Base-by-base conservation (phyloP, 1,139 yeast genomes). In the Hansenula anomala region DNA sequence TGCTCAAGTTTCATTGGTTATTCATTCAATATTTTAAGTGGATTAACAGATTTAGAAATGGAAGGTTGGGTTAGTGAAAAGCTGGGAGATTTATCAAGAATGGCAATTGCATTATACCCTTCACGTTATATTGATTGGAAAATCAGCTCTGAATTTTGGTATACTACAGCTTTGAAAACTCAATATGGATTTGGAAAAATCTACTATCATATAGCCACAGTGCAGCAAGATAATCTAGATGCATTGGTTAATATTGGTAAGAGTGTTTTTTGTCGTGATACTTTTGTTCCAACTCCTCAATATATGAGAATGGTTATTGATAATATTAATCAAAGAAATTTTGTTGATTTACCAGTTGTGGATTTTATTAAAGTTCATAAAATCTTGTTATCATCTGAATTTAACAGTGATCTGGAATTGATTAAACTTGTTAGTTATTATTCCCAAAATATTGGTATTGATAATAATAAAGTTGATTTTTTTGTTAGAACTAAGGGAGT, bases 41-140 rank as follows among this genome's bases (percentile, higher is more conserved):
- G 54, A 0, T 28, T 53, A 2, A 46, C 48, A 0, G 66, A 66
- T 5, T 57, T 73, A 38, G 78, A 73, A 44, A 72, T 74, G 72
- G 78, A 78, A 57, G 86, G 87, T 7, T 84, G 90, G 90, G 76
- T 88, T 73, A 71, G 73, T 44, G 92, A 84, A 57, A 80, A 84
- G 56, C 61, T 84, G 35, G 94, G 92, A 26, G 94, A 84, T 58
- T 66, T 84, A 47, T 79, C 87, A 28, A 66, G 94, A 55, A 84
- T 84, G 90, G 90, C 92, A 10, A 83, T 84, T 47, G 90, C 92
- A 1, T 64, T 84, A 37, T 84, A 83, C 55, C 80, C 88, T 18
- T 80, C 89, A 13, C 73, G 82, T 39, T 81, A 78, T 53, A 82
- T 84, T 51, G 92, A 84, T 57, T 84, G 94, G 94, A 84, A 83